Evolutionary conservation across 495 filamentous ascomycete species (phyloP).

Genomic region (Lepidopterella palustris): DNA sequence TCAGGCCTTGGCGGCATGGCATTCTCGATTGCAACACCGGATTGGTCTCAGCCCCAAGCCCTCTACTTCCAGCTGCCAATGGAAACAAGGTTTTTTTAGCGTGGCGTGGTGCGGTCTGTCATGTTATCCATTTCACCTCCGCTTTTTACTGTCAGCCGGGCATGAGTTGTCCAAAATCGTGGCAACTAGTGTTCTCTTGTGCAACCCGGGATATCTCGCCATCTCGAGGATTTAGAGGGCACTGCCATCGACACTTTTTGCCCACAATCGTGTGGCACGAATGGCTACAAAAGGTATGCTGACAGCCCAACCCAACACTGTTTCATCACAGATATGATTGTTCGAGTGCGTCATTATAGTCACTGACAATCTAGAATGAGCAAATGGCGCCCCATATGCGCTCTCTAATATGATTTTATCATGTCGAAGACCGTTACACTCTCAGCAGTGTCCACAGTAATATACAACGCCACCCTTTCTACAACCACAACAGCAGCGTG

Average conservation of each 20-base stretch:
- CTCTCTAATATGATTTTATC: background rate
- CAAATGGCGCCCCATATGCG: too few species aligned
- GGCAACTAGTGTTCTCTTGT: too few species aligned
- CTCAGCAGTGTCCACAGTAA: background rate
- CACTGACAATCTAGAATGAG: too few species aligned
- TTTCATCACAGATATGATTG: too few species aligned
- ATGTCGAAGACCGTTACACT: background rate
- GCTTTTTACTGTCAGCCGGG: background rate
- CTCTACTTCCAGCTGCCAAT: background rate
- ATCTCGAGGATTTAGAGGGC: background rate
- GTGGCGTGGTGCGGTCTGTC: background rate
- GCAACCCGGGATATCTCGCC: background rate
- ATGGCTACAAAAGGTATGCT: too few species aligned
- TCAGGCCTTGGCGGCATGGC: background rate
- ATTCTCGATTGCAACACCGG: background rate
- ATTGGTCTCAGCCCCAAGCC: background rate
- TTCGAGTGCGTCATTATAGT: too few species aligned
- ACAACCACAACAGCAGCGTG: constrained; percentile 13
- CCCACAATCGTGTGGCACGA: too few species aligned
- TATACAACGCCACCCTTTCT: background rate
- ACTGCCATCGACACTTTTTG: too few species aligned
- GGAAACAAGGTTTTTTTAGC: background rate
- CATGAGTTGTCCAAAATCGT: too few species aligned
- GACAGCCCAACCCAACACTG: too few species aligned
- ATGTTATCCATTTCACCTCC: background rate